These are phyloP conservation scores for Candida andamanensis DNA, from an alignment of 805 yeast species.

Conservation along the genomic window DNA sequence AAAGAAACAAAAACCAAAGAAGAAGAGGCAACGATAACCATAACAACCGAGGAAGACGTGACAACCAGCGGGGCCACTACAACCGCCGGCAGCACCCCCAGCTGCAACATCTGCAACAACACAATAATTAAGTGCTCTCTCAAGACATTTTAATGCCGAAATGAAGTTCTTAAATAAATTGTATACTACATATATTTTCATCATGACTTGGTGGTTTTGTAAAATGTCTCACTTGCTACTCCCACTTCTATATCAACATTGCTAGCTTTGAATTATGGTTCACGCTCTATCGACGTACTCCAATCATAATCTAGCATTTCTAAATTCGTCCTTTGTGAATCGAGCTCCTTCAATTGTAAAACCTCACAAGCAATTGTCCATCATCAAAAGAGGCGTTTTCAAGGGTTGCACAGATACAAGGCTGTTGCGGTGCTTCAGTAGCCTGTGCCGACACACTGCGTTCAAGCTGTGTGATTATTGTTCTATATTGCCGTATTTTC, in stretches of 20 bases:
- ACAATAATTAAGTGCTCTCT: no score
- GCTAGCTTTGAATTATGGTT: no score
- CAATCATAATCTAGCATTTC: neutral
- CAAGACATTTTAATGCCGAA: no score
- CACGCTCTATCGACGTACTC: no score
- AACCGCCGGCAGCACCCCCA: no score
- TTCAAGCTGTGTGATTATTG: conserved; percentile 12
- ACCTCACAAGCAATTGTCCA: neutral
- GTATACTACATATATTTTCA: no score
- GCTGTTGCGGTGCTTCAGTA: conserved; percentile 8
- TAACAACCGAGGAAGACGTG: conserved; percentile 12
- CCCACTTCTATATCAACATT: no score
- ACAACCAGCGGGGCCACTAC: conserved; percentile 3
- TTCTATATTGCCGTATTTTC: conserved; percentile 12
- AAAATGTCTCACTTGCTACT: no score
- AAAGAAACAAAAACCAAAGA: conserved; percentile 42
- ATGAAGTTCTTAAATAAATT: no score
- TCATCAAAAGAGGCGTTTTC: conserved; percentile 5
- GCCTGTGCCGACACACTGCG: conserved; percentile 2
- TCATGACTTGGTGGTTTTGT: no score
- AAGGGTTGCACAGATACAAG: conserved; percentile 12
- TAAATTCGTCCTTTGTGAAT: neutral
- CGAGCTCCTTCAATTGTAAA: conserved; percentile 1
- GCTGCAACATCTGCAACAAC: no score
- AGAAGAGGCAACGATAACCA: conserved; percentile 29